These are phyloP conservation scores for Fusarium humuli DNA, from an alignment of 2,329 filamentous ascomycete genomes.

Conservation along the genomic window DNA sequence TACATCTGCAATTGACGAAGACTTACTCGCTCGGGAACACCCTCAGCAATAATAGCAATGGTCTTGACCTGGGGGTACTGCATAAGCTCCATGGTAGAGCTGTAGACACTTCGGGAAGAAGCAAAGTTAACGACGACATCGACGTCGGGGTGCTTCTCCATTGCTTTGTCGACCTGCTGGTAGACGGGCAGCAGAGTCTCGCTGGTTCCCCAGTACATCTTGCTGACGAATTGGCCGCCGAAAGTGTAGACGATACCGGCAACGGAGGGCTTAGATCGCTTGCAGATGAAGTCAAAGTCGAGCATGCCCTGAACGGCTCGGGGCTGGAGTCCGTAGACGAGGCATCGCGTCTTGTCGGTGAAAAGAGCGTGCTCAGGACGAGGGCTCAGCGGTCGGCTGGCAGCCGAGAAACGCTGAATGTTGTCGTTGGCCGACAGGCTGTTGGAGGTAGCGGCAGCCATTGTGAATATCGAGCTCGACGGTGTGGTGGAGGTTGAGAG, in stretches of 20 bases:
- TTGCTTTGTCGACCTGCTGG: constrained; percentile 91
- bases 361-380: constrained; percentile 90
- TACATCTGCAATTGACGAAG: constrained; percentile 10
- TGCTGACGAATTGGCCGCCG: constrained; percentile 99
- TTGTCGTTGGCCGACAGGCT: constrained; percentile 92
- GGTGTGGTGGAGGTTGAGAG: constrained; percentile 34
- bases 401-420: constrained; percentile 94
- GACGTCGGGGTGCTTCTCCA: constrained; percentile 96
- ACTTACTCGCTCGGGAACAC: constrained; percentile 95
- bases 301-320: constrained; percentile 93
- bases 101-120: constrained; percentile 98
- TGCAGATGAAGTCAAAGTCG: constrained; percentile 99
- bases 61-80: constrained; percentile 96
- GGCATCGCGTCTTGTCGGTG: constrained; percentile 99
- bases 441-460: constrained; percentile 67
- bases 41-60: constrained; percentile 99
- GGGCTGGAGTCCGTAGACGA: constrained; percentile 99
- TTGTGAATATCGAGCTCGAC: constrained; percentile 52
- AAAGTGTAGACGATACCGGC: constrained; percentile 99
- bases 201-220: constrained; percentile 99
- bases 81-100: constrained; percentile 98
- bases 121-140: constrained; percentile 99
- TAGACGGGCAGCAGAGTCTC: constrained; percentile 99
- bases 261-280: constrained; percentile 94
- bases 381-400: constrained; percentile 92